phyloP scores from a whole-genome alignment of 1,284 basidiomycete species.

The Chalciporus piperatoides region DNA sequence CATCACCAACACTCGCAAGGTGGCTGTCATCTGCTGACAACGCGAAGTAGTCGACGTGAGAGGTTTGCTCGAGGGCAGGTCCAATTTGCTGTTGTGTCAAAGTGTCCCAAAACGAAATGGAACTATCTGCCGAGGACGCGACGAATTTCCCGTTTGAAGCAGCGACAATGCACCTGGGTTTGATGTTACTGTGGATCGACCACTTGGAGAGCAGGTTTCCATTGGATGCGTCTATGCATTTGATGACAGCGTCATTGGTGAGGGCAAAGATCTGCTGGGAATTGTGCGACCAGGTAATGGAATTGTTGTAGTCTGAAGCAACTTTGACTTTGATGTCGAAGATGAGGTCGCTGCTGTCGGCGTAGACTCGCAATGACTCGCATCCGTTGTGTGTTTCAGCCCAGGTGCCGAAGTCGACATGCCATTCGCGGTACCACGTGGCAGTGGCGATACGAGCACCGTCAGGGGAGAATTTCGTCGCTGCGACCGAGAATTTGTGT shows the following conservation, averaged over 20 bases:
- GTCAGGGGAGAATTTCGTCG: slow-evolving; percentile 21
- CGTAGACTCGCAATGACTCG: slow-evolving; percentile 19
- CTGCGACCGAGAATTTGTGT: slow-evolving; percentile 14
- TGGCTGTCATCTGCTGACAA: slow-evolving; percentile 5
- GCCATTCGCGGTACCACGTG: slow-evolving; percentile 1
- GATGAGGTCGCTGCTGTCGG: slow-evolving; percentile 11
- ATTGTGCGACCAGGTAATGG: neutral
- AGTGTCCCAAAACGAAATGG: slow-evolving; percentile 13
- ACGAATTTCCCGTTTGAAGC: slow-evolving; percentile 10
- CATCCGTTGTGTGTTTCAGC: too few relatives aligned
- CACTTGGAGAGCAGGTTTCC: neutral
- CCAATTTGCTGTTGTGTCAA: slow-evolving; percentile 1
- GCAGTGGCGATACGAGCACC: slow-evolving; percentile 21
- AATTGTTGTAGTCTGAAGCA: neutral
- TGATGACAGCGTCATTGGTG: neutral
- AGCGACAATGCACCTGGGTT: too few relatives aligned
- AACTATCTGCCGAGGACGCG: neutral
- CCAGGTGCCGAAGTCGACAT: too few relatives aligned
- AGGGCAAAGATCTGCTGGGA: neutral
- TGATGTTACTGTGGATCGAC: neutral
- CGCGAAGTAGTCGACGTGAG: slow-evolving; percentile 5
- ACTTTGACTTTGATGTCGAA: slow-evolving; percentile 2
- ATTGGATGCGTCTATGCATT: neutral
- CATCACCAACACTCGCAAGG: slow-evolving; percentile 11
- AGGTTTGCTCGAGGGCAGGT: neutral